A percentile compares a stretch with the other conserved stretches of the same genome.
Evolutionary conservation across 2,329 filamentous ascomycete species (phyloP).

Genomic region (Rugonectria rugulosa): DNA sequence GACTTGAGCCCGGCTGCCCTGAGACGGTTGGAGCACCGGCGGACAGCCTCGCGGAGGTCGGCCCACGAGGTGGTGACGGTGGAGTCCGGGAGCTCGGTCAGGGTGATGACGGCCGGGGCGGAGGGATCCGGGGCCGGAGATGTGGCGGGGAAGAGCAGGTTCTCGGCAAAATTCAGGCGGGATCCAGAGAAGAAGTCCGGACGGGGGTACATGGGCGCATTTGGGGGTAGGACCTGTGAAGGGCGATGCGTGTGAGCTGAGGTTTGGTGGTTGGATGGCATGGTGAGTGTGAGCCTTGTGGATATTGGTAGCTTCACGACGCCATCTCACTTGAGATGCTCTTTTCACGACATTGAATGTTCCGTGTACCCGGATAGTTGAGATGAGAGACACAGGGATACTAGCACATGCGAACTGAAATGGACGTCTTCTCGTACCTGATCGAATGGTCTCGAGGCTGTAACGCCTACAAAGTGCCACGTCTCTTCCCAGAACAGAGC

Average conservation of each 20-base stretch:
- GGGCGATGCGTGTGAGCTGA: not conserved
- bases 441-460: constrained; percentile 68
- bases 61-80: constrained; percentile 72
- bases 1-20: constrained; percentile 67
- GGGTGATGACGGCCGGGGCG: constrained; percentile 77
- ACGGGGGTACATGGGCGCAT: constrained; percentile 81
- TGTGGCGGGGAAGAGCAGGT: constrained; percentile 79
- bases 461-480: constrained; percentile 84
- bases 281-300: not conserved
- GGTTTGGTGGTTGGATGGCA: not conserved
- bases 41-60: constrained; percentile 79
- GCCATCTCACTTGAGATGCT: constrained; percentile 22
- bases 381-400: not conserved
- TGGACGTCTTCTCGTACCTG: constrained; percentile 55
- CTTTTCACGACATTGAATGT: not conserved
- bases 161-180: constrained; percentile 92
- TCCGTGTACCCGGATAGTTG: not conserved
- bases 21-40: constrained; percentile 75
- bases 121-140: constrained; percentile 56
- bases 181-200: constrained; percentile 85
- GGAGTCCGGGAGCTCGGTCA: constrained; percentile 75
- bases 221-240: constrained; percentile 69
- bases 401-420: not conserved
- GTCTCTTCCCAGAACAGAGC: constrained; percentile 83
- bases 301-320: not conserved